Base-by-base conservation (phyloP, 2,329 filamentous ascomycete species). In the Dendrostoma leiphaemia region DNA sequence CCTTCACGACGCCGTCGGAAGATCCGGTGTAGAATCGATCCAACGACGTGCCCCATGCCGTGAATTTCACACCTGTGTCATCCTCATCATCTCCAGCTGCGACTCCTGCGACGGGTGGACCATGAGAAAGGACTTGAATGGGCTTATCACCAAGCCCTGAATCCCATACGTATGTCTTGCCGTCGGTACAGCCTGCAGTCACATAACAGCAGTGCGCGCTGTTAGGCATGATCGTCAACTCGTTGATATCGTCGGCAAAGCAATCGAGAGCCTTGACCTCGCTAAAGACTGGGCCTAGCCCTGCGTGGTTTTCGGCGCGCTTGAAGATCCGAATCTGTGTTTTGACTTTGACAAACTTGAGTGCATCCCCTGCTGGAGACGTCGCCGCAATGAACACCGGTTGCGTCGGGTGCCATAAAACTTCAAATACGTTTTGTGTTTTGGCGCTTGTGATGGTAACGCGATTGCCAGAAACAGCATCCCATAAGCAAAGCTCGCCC, bases 31-130 rank as follows among this genome's bases (percentile, higher is more conserved):
- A 87, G 40, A 87, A 75, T 0, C 83, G 74, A 51, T 84, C 80
- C 0, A 72, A 65, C 0, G 77, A 79, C 15, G 71, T 75, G 1
- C 81, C 83, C 84, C 83, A 87, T 4, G 82, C 77, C 0, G 78
- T 78, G 59, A 87, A 86, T 62, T 85, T 86, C 38, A 86, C 81
- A 2, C 84, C 84, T 0, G 80, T 79, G 54, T 86, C 84, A 48
- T 82, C 80, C 8, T 71, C 52, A 17, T 54, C 28, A 13, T 58
- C 55, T 1, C 52, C 48, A 15, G 50, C 52, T 17, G 47, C 24
- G 4, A 58, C 50, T 24, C 48, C 55, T 34, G 47, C 55, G 21
- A 58, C 24, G 31, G 55, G 55, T 2, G 32, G 52, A 2, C 79
- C 82, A 58, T 87, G 84, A 6, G 69, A 60, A 0, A 87, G 70